phyloP scores from a whole-genome alignment of 2,329 filamentous ascomycete genomes.

The Triangularia verruculosa region DNA sequence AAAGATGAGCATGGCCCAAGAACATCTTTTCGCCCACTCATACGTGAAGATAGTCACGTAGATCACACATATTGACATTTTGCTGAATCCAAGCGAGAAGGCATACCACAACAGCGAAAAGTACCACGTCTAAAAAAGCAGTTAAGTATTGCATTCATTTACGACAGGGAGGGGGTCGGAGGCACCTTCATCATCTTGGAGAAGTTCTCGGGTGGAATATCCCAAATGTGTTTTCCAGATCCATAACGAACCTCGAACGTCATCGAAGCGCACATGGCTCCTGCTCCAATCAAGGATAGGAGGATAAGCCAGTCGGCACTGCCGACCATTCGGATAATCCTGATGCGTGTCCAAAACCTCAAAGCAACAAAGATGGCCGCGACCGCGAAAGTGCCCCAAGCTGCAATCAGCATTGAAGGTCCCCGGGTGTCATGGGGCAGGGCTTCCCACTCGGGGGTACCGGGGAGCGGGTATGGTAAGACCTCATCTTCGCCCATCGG shows the following conservation, averaged over 20 bases:
- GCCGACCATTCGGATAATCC: slow-evolving; percentile 36
- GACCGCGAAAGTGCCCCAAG: slow-evolving; percentile 27
- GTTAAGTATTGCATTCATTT: background rate
- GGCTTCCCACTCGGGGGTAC: background rate
- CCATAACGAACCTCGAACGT: slow-evolving; percentile 20
- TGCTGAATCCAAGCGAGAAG: slow-evolving; percentile 27
- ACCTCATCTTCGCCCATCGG: background rate
- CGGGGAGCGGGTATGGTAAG: background rate
- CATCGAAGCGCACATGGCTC: slow-evolving; percentile 17
- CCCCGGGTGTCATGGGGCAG: slow-evolving; percentile 9
- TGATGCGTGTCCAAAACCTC: slow-evolving; percentile 38
- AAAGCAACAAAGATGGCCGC: slow-evolving; percentile 34
- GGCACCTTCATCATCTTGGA: background rate
- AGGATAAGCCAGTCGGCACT: slow-evolving; percentile 37
- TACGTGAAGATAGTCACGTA: slow-evolving; percentile 32
- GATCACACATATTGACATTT: slow-evolving; percentile 32
- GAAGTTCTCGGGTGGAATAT: slow-evolving; percentile 8
- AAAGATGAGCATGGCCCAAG: slow-evolving; percentile 25
- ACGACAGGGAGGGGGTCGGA: background rate
- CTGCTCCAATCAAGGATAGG: slow-evolving; percentile 29
- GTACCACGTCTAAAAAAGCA: slow-evolving; percentile 23
- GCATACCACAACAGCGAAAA: slow-evolving; percentile 29
- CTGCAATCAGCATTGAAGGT: slow-evolving; percentile 24
- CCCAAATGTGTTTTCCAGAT: slow-evolving; percentile 24
- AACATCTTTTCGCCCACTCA: slow-evolving; percentile 31